Evolutionary conservation across 2,329 filamentous ascomycete species (phyloP), one percentile per base, ranked within the genome.

Genomic region (Lasiodiplodia theobromae): DNA sequence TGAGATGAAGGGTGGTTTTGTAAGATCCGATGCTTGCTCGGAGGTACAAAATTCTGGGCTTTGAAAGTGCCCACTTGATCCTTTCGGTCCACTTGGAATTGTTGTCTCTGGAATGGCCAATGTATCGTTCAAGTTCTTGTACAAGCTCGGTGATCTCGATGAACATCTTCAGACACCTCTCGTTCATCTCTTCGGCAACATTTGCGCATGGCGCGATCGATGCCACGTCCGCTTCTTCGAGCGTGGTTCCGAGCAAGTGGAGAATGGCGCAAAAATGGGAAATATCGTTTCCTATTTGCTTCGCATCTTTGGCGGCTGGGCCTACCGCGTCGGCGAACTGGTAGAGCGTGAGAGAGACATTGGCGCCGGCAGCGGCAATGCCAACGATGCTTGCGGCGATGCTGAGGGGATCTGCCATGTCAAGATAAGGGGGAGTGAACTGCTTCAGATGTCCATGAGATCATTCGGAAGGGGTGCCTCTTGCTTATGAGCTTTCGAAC

Each of bases 331-430:
- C 53, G 4, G 53, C 25, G 18, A 56, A 56, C 28, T 37, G 25
- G 8, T 34, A 21, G 11, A 56, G 53, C 8, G 31, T 34, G 1
- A 31, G 11, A 10, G 53, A 56, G 1, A 56, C 28, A 6, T 23
- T 31, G 28, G 12, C 25, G 6, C 53, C 53, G 2, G 53, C 18
- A 0, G 53, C 53, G 10, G 53, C 25, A 7, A 56, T 37, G 18
- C 31, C 53, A 18, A 56, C 11, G 7, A 37, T 56, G 31, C 53
- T 56, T 18, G 25, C 53, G 18, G 23, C 53, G 18, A 56, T 37
- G 28, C 31, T 56, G 53, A 56, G 53, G 11, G 31, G 31, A 34
- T 56, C 53, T 11, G 53, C 16, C 53, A 56, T 56, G 28, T 28
- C 5, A 28, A 28, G 28, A 6, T 28, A 28, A 6, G 28, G 28